Base-by-base conservation (phyloP, 805 yeast species). In the Cyberlindnera bimundalis region DNA sequence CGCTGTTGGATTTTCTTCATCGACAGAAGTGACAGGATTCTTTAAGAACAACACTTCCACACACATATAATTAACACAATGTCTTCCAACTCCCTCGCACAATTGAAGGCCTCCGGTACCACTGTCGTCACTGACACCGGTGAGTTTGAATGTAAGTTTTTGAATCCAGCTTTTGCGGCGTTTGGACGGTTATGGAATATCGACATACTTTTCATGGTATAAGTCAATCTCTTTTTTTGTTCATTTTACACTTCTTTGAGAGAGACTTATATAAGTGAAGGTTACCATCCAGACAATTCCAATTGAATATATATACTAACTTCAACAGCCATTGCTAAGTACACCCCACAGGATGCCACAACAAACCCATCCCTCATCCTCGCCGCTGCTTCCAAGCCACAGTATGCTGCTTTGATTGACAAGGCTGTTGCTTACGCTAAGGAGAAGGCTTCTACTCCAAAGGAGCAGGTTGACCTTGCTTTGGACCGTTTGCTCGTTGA, bases 321-420 rank as follows among this genome's bases (percentile, higher is more conserved):
- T n/a, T 10, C 24, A 21, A 21, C 43, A 63, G 54, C 93, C 51
- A 93, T 93, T 65, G 96, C 96, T 64, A 88, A 90, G 71, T 93
- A 84, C 76, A 87, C 93, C 58, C 99, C 99, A 55, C 98, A 93
- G 75, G 99, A 93, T 70, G 96, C 99, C 54, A 93, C 99, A 58
- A 93, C 99, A 65, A 93, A 93, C 76, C 99, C 99, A 54, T 89
- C 98, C 32, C 76, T 93, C 73, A 91, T 93, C 60, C 74, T 93
- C 58, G 98, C 98, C 52, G 99, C 99, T 45, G 64, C 98, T 43
- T 86, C 84, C 71, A 86, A 89, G 73, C 68, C 89, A 31, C 89
- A 84, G 63, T 93, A 93, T 71, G 84, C 96, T 45, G 75, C 80
- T 62, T 76, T 93, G 65, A 84, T 93, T 52, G 98, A 93, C 65